phyloP scores from a whole-genome alignment of 2,329 filamentous ascomycete genomes.

The Hortaea werneckii region DNA sequence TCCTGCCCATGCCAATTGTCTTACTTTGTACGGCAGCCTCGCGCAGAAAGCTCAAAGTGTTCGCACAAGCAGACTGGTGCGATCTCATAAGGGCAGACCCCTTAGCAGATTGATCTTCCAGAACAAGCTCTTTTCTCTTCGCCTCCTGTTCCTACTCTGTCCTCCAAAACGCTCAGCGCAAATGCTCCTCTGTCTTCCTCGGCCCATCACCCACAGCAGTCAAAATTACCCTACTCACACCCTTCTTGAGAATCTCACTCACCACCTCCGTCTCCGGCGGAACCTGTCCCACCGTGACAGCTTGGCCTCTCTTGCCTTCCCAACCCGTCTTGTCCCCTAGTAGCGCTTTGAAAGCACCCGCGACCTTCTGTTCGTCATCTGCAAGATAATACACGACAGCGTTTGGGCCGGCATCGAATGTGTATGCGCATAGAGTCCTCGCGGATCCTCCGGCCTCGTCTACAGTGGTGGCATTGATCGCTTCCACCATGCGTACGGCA shows the following conservation, averaged over 20 bases:
- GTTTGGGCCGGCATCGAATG: conserved; percentile 94
- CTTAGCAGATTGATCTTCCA: no score
- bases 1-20: no score
- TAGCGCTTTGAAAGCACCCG: conserved; percentile 66
- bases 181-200: conserved; percentile 58
- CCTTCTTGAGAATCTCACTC: conserved; percentile 52
- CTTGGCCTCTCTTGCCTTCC: conserved; percentile 47
- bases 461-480: conserved; percentile 58
- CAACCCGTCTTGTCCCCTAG: conserved; percentile 59
- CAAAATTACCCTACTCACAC: conserved; percentile 80
- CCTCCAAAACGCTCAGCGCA: conserved; percentile 8
- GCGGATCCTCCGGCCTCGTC: conserved; percentile 41
- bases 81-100: no score
- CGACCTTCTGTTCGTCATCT: conserved; percentile 60
- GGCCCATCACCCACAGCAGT: conserved; percentile 89
- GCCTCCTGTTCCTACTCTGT: no score
- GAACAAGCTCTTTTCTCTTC: no score
- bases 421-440: conserved; percentile 79
- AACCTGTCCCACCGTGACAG: conserved; percentile 44
- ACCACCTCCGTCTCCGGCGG: conserved; percentile 52
- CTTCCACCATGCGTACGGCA: conserved; percentile 78
- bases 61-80: no score
- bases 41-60: no score
- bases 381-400: conserved; percentile 92
- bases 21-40: no score